Base-by-base conservation (phyloP, 805 yeast species). In the Candida railenensis region DNA sequence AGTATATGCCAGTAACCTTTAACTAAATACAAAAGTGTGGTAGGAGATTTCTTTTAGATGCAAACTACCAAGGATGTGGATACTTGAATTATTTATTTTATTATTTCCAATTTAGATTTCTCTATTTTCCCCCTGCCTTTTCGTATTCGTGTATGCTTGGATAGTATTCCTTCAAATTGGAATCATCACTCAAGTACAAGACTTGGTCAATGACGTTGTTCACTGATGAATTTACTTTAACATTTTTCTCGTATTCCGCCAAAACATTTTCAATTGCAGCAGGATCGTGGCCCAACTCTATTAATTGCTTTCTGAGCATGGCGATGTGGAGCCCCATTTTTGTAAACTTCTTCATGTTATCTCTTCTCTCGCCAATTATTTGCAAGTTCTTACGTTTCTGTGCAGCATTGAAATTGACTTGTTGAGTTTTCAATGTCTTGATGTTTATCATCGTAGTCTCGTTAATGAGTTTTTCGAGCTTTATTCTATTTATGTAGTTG, bases 261-360 rank as follows among this genome's bases (percentile, higher is more conserved):
- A 78, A 53, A 1, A 81, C 87, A 19, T 69, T 66, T 1, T 81
- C 81, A 14, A 83, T 74, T 7, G 70, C 69, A 7, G 74, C 75
- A 11, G 90, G 89, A n/a, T 76, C 77, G 9, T 74, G 46, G 0
- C 86, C 87, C 3, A 61, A 55, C n/a, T 82, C 85, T 2, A 63
- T 53, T 45, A 85, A 64, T 56, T 85, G 89, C 54, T 81, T 73
- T 43, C 87, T 67, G 30, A 85, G 63, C 62, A 85, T 60, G 2
- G 87, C 89, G 36, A 85, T 74, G 56, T 85, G 92, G 58, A 84
- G 65, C 3, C 78, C 73, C 85, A 84, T 79, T 62, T 80, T 82
- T 68, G 61, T 67, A 70, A 76, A 57, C 69, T 84, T 49, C 71
- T 69, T 62, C 61, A 74, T 55, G 62, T 66, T 67, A 11, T 69